These are phyloP conservation scores for Thelephora terrestris DNA, from an alignment of 1,284 basidiomycete genomes.

Conservation along the genomic window DNA sequence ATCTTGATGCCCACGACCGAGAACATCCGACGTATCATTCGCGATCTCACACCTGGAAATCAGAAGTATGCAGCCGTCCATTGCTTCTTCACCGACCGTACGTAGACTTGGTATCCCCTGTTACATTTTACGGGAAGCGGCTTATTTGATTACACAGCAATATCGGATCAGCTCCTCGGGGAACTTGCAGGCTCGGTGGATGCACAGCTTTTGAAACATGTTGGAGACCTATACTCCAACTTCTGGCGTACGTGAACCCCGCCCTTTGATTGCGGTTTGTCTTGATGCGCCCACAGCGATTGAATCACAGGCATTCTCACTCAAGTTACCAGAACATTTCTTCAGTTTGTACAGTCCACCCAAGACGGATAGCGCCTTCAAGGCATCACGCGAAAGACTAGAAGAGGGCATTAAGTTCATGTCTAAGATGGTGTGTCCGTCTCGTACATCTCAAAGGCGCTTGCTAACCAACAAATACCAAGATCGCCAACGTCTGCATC, in stretches of 20 bases:
- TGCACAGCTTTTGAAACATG: constrained; percentile 56
- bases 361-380: constrained; percentile 51
- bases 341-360: constrained; percentile 83
- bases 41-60: constrained; percentile 61
- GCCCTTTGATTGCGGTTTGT: not conserved
- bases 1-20: constrained; percentile 90
- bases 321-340: constrained; percentile 70
- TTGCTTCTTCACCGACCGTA: constrained; percentile 93
- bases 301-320: constrained; percentile 77
- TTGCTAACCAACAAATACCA: constrained; percentile 9
- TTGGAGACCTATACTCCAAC: constrained; percentile 84
- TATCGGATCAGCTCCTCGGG: constrained; percentile 68
- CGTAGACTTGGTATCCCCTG: constrained; percentile 17
- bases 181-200: constrained; percentile 62
- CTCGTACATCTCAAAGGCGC: not conserved
- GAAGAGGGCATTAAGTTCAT: constrained; percentile 78
- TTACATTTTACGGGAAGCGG: not conserved
- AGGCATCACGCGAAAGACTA: constrained; percentile 52
- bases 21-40: constrained; percentile 88
- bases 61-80: constrained; percentile 84
- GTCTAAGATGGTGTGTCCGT: constrained; percentile 47
- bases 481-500: constrained; percentile 89
- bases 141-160: constrained; percentile 30
- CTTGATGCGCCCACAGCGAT: constrained; percentile 38
- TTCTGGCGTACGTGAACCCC: constrained; percentile 62